Evolutionary conservation across 2,329 filamentous ascomycete genomes (phyloP).

Genomic region (Verticillium klebahnii): DNA sequence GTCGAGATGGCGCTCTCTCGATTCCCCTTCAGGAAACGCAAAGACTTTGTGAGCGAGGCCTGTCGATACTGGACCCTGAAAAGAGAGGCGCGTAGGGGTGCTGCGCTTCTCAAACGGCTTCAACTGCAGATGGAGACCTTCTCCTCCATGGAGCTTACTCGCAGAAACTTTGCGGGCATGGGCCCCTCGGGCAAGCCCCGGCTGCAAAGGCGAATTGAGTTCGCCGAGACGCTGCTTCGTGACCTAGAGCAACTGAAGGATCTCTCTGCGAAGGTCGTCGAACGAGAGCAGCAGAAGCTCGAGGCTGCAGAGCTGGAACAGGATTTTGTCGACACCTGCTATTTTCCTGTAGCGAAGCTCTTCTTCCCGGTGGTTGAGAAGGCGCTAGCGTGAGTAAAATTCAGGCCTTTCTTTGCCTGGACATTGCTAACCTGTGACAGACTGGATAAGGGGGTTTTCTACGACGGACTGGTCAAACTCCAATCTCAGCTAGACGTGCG

Average conservation of each 20-base stretch:
- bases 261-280: slow-evolving; percentile 66
- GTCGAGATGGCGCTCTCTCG: slow-evolving; percentile 79
- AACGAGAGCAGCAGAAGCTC: slow-evolving; percentile 73
- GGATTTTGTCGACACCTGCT: slow-evolving; percentile 80
- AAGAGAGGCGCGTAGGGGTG: slow-evolving; percentile 84
- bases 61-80: slow-evolving; percentile 99
- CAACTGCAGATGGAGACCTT: slow-evolving; percentile 96
- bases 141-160: slow-evolving; percentile 93
- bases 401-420: background rate
- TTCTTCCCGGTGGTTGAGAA: slow-evolving; percentile 75
- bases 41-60: slow-evolving; percentile 87
- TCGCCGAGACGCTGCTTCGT: slow-evolving; percentile 68
- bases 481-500: slow-evolving; percentile 49
- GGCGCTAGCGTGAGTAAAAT: slow-evolving; percentile 67
- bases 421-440: slow-evolving; percentile 41
- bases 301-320: slow-evolving; percentile 71
- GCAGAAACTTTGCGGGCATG: slow-evolving; percentile 94
- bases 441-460: slow-evolving; percentile 61
- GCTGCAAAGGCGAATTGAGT: slow-evolving; percentile 79
- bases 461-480: slow-evolving; percentile 43
- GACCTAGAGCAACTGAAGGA: slow-evolving; percentile 74
- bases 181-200: slow-evolving; percentile 76
- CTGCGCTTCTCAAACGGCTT: slow-evolving; percentile 84
- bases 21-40: slow-evolving; percentile 77
- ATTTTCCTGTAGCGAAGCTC: slow-evolving; percentile 80